Conservation (phyloP, 2,329 filamentous ascomycete species). For the Xylariaceae sp. region DNA sequence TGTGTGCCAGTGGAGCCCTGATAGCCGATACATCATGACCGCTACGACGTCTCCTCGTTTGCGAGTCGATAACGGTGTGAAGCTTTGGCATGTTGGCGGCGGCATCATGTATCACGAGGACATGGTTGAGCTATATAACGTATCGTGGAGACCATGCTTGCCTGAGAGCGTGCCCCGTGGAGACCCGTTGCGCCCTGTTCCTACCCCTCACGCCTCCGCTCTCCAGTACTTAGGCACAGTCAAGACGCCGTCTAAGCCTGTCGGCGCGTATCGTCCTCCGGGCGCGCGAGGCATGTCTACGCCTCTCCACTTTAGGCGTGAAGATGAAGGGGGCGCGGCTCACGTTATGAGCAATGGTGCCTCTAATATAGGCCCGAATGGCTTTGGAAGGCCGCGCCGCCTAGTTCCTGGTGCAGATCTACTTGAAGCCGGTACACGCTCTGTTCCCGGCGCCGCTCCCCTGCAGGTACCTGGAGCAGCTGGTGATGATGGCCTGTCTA, state of each 20-base stretch:
- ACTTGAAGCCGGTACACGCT: slow-evolving; percentile 58
- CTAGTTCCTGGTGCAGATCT: slow-evolving; percentile 88
- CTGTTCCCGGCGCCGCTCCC: slow-evolving; percentile 73
- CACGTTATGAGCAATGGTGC: slow-evolving; percentile 82
- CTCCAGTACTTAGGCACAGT: slow-evolving; percentile 80
- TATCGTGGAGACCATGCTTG: slow-evolving; percentile 82
- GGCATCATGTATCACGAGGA: slow-evolving; percentile 94
- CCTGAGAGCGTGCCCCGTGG: slow-evolving; percentile 63
- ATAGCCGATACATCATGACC: slow-evolving; percentile 93
- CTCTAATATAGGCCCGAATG: slow-evolving; percentile 73
- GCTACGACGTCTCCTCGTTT: slow-evolving; percentile 96
- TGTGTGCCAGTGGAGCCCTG: slow-evolving; percentile 96
- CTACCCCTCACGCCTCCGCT: slow-evolving; percentile 82
- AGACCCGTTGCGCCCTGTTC: slow-evolving; percentile 77
- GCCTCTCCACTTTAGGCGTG: slow-evolving; percentile 93
- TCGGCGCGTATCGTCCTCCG: slow-evolving; percentile 94
- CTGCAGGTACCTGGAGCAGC: slow-evolving; percentile 65
- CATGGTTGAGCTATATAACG: slow-evolving; percentile 92
- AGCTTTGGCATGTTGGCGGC: slow-evolving; percentile 91
- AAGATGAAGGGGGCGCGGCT: slow-evolving; percentile 93
- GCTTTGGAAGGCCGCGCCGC: slow-evolving; percentile 79
- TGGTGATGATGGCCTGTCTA: slow-evolving; percentile 79
- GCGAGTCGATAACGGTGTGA: slow-evolving; percentile 94
- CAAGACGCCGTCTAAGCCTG: slow-evolving; percentile 95
- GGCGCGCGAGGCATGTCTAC: slow-evolving; percentile 89